Base-by-base conservation (phyloP, 495 filamentous ascomycete species). In the Podospora pseudocomata region DNA sequence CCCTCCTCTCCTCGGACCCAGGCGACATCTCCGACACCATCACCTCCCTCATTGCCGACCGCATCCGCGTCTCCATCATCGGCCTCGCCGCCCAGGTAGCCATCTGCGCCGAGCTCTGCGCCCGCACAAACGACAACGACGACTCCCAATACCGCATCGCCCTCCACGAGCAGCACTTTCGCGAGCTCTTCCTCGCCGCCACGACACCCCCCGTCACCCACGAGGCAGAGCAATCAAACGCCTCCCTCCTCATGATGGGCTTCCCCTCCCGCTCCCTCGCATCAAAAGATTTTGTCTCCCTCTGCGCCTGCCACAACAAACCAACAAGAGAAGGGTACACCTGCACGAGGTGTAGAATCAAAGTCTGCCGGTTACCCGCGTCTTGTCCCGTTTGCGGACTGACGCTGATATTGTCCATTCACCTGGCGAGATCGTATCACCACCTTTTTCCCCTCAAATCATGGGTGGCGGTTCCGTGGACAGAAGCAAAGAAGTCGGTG, bases 21-120 rank as follows among this genome's bases (percentile, higher is more conserved):
- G 92, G 93, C 61, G 96, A 99, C 78, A 97, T 99, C 67, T 92
- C 97, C 75, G 86, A 91, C 71, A 99, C 94, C 1, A 94, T 97
- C 75, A 79, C 82, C 23, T 82, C 85, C 11, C 87, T 97, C 27
- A 85, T 94, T 27, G 76, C 80, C 65, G 93, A 97, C 77, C 87
- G 90, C 27, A 93, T 99, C 70, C 90, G 91, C 18, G 91, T 97
- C 44, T 87, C 89, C 19, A 86, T 99, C 64, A 89, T 99, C 61
- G 95, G 95, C 3, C 85, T 99, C 60, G 90, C 92, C 16, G 95
- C 93, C 4, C 92, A 96, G 68, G 89, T 99, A 23, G 90, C 91
- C 68, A 94, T 99, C 72, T 98, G 95, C 81, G 85, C 86, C 34
- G 94, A 97, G 76, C 85, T 99, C n/a, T 93, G 90, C 78, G 79